Base-by-base conservation (phyloP, 495 filamentous ascomycete genomes). In the Alectoria sarmentosa region DNA sequence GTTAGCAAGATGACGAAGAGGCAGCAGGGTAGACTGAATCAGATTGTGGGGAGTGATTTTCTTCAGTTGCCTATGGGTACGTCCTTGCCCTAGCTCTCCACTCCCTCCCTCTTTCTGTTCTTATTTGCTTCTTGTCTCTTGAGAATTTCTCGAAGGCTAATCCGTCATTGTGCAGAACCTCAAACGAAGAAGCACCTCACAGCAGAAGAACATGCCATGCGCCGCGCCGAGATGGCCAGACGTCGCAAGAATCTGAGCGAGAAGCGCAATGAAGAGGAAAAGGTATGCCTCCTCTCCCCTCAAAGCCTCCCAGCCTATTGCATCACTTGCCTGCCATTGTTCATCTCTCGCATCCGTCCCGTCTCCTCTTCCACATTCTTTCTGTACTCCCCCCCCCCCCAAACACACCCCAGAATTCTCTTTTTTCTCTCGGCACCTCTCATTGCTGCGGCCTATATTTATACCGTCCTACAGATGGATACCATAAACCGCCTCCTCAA, bases 241-340 rank as follows among this genome's bases (percentile, higher is more conserved):
- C 87, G 94, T 39, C 80, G 94, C 59, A 95, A 96, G 74, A 97
- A 98, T 69, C 82, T 98, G n/a, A 94, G 89, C 67, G 94, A 98
- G 73, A 96, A 97, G 80, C 89, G 94, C 34, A 94, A 96, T 64
- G 95, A 98, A 72, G 95, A 98, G 78, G 95, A 98, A 78, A 98
- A 98, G 86, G 92, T 91, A 78, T 19, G 72, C 62, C 32, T 55
- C n/a, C 1, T 38, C 34, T 28, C 58, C 32, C 48, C 37, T 37
- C 5, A 4, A 10, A 37, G 10, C 41, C 41, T 21, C 41, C 11
- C 10, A 44, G 2, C 19, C 41, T 17, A 19, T 58, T 61, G 14
- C 52, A 17, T 10, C 30, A 32, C 21, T 44, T 49, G 6, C 57
- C 26, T 13, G 2, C 2, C 10, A n/a, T n/a, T n/a, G 4, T 19